Percentiles rank a stretch among this genome's conserved stretches.
These are phyloP conservation scores for Aspergillus sp. DNA, from an alignment of 2,329 filamentous ascomycete genomes.

Conservation along the genomic window DNA sequence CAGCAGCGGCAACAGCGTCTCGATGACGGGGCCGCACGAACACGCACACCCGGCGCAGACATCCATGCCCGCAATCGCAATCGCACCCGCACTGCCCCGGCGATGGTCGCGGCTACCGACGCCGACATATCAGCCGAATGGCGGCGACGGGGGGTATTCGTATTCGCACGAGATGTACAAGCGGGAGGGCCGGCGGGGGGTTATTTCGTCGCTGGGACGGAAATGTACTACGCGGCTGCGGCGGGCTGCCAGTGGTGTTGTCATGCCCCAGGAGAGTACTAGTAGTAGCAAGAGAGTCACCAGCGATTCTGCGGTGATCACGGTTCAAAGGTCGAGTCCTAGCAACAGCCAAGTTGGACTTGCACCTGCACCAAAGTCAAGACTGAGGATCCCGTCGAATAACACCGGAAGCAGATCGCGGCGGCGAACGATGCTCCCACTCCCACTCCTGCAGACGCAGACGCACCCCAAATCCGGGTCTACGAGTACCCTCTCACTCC, in stretches of 20 bases:
- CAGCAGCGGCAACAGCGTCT: no score
- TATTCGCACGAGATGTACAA: conserved; percentile 9
- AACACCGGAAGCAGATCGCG: neutral
- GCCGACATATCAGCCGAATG: conserved; percentile 4
- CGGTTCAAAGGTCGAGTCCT: neutral
- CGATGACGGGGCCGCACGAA: no score
- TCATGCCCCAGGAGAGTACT: neutral
- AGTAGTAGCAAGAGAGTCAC: neutral
- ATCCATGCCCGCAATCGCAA: neutral
- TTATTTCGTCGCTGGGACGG: conserved; percentile 7
- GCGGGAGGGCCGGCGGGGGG: conserved; percentile 8
- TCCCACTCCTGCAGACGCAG: no score
- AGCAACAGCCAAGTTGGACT: no score
- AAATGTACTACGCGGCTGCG: neutral
- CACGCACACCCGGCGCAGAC: no score
- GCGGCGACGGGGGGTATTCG: no score
- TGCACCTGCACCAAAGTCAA: neutral
- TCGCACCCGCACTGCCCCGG: neutral
- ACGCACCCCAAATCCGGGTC: neutral
- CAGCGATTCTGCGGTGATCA: neutral
- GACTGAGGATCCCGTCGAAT: no score
- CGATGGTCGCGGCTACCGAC: conserved; percentile 9
- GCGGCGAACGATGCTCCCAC: conserved; percentile 1
- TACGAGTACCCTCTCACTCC: neutral
- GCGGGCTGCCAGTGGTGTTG: neutral